Evolutionary conservation across 306 rosid genomes (phyloP), one percentile per base, ranked within the genome.

Genomic region (Adenanthera pavonina): DNA sequence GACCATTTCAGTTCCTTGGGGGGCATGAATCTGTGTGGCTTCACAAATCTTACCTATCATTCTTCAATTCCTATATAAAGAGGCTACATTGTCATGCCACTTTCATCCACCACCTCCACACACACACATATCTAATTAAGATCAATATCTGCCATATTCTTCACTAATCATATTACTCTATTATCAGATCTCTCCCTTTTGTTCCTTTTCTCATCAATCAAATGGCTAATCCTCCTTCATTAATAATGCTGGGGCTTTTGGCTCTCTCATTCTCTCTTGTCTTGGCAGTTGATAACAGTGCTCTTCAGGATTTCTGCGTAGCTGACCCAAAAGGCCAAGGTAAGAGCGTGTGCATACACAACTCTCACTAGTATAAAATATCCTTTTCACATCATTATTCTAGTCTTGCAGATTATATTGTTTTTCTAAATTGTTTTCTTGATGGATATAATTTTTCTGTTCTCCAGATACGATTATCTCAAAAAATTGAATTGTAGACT

Each of bases 251-350:
- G 5, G 25, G 61, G 3, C 12, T 79, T 66, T 53, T 87, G 36
- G 80, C 83, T 65, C 49, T 87, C 65, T 78, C 86, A 20, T 16
- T 84, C 61, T 84, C 82, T 17, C 6, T 60, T 76, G 76, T 43
- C 36, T 48, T 72, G 2, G 86, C 78, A 25, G 43, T 46, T 76
- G 84, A 84, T 69, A 12, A 48, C 2, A 74, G 64, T 54, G n/a
- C 83, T 75, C 86, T 84, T 43, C 88, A 66, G 35, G 88, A 87
- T 84, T 87, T 87, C 68, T 87, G 90, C 20, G 90, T 87, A 8
- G 79, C 86, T 33, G 44, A 75, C 7, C 80, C 90, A 9, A 65
- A 78, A 8, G 54, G 34, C 34, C 81, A 77, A 80, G 89, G 89
- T 86, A 82, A 48, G 8, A 1, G 30, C 30, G 30, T 25, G 30